A percentile compares a stretch with the other conserved stretches of the same genome.
These are phyloP conservation scores for Cerrena zonata DNA, from an alignment of 1,284 basidiomycete species.

Conservation along the genomic window DNA sequence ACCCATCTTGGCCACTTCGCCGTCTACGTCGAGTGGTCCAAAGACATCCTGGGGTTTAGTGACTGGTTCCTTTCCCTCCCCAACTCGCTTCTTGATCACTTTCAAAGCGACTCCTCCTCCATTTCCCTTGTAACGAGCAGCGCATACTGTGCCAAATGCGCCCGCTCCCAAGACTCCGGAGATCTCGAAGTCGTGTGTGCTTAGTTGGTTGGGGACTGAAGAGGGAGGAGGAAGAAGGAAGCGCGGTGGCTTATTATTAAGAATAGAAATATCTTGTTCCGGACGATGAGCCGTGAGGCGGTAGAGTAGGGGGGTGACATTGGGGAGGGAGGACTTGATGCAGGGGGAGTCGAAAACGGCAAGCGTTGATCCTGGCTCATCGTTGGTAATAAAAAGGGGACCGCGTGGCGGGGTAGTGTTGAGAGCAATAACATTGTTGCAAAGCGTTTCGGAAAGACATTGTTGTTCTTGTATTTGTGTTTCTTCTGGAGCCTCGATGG, in stretches of 20 bases:
- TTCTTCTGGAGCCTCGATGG: not conserved
- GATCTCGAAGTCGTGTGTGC: slow-evolving; percentile 8
- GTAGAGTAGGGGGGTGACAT: not conserved
- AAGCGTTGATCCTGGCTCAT: too few relatives aligned
- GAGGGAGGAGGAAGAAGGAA: not conserved
- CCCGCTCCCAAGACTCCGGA: slow-evolving; percentile 10
- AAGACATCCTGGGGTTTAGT: not conserved
- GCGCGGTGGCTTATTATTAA: not conserved
- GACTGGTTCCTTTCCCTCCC: too few relatives aligned
- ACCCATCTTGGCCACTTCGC: not conserved
- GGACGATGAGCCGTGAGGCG: too few relatives aligned
- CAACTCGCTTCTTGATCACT: slow-evolving; percentile 11
- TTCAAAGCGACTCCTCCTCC: slow-evolving; percentile 11
- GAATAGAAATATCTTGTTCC: not conserved
- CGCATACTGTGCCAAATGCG: slow-evolving; percentile 10
- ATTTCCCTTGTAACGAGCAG: slow-evolving; percentile 8
- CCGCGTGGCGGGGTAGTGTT: not conserved
- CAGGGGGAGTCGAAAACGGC: not conserved
- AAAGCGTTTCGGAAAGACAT: not conserved
- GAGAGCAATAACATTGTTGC: not conserved
- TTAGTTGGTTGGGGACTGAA: not conserved
- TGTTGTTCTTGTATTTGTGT: not conserved
- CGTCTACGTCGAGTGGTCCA: not conserved
- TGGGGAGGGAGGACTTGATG: not conserved
- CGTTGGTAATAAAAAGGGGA: not conserved